A percentile compares a stretch with the other conserved stretches of the same genome.
These are phyloP conservation scores for Dactylellina drechsleri DNA, from an alignment of 2,329 filamentous ascomycete species.

Conservation along the genomic window DNA sequence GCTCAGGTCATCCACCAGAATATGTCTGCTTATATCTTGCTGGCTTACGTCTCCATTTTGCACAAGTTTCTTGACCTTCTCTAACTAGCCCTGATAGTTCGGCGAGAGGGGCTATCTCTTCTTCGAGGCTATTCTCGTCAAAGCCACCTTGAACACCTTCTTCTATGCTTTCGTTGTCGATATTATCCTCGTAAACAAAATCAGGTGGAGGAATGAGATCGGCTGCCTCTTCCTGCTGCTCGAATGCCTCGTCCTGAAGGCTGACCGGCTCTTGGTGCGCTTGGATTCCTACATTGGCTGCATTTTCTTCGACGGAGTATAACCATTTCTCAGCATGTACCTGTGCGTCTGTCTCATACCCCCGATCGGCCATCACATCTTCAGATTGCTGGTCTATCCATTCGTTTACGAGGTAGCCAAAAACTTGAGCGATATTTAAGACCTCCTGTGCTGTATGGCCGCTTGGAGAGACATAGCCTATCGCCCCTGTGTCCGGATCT, in stretches of 20 bases:
- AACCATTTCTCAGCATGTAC: constrained; percentile 30
- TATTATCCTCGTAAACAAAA: not conserved
- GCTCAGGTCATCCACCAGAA: too few species aligned
- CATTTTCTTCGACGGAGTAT: constrained; percentile 13
- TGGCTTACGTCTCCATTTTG: too few species aligned
- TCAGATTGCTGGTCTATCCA: constrained; percentile 11
- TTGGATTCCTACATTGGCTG: too few species aligned
- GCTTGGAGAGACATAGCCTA: constrained; percentile 5
- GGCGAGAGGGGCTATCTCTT: not conserved
- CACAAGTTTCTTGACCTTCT: too few species aligned
- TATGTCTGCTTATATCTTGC: too few species aligned
- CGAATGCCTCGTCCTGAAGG: too few species aligned
- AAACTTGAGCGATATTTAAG: constrained; percentile 6
- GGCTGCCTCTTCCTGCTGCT: too few species aligned
- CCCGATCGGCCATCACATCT: constrained; percentile 2
- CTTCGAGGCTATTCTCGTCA: not conserved
- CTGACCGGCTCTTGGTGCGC: too few species aligned
- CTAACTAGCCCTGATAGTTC: too few species aligned
- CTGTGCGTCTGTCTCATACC: constrained; percentile 1
- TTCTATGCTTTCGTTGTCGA: not conserved
- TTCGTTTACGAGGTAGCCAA: not conserved
- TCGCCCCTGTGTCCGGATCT: not conserved
- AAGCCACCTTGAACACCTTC: not conserved
- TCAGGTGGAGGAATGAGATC: not conserved
- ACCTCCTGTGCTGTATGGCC: constrained; percentile 18